Evolutionary conservation across 1,284 basidiomycete genomes (phyloP), one percentile per base, ranked within the genome.

Genomic region (Melanopsichium pennsylvanicum): DNA sequence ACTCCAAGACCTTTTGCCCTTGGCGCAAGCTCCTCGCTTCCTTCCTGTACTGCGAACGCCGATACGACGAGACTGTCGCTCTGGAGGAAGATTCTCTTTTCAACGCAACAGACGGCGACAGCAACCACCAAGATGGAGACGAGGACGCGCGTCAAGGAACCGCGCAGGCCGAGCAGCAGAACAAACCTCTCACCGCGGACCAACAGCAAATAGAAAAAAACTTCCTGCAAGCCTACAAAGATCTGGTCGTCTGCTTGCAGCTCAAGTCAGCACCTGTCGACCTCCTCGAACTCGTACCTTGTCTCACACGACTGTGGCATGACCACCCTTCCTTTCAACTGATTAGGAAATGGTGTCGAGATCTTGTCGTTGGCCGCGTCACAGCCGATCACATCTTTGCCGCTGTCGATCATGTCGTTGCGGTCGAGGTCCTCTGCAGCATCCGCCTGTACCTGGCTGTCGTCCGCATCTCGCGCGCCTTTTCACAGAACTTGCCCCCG

Each of bases 381-480:
- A 31, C 45, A 0, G 67, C 70, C 7, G 33, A 42, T 13, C 49
- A 57, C 13, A 43, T 70, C 38, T 74, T 74, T 29, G 31, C 38
- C 13, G 55, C 42, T 9, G 51, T 76, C n/a, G 70, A 67, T 8
- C 46, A 68, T 25, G 48, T 46, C n/a, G 32, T 36, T 15, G 75
- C 73, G 0, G 42, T 61, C 40, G 75, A 77, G 38, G 46, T 74
- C 4, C 57, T 77, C 34, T 63, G 57, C 56, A 57, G 52, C 29
- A 39, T 63, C n/a, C 68, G 75, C n/a, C 55, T 72, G 23, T 77
- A 75, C 32, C 62, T 77, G 13, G 54, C 58, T 6, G 50, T 69
- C 4, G 56, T 71, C 29, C 68, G 73, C 38, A 58, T 77, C 31
- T 68, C 75, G 2, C 66, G 69, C 15, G 47, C 56, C 42, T 63